phyloP scores from a whole-genome alignment of 78 protist genomes.

The Dictyostelium purpureum region DNA sequence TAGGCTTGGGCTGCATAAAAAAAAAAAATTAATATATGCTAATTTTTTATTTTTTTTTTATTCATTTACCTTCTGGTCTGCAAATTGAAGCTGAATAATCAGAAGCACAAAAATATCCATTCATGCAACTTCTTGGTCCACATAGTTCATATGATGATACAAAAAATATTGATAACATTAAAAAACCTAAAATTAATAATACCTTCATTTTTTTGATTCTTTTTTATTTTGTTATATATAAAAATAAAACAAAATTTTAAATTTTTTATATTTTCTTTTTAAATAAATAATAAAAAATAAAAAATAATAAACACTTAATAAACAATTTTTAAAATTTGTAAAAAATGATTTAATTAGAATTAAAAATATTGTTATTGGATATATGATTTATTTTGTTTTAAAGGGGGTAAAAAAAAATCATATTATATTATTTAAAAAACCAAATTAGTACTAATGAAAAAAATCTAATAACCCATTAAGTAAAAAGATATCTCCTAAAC shows the following conservation, averaged over 20 bases:
- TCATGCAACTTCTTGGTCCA: constrained; percentile 71
- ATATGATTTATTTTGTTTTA: too few relatives aligned
- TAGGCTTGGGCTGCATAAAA: constrained; percentile 15
- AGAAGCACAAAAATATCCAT: constrained; percentile 31
- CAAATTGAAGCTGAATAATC: constrained; percentile 40
- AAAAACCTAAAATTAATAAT: background rate
- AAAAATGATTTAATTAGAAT: too few relatives aligned
- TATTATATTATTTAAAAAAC: too few relatives aligned
- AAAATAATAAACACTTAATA: background rate
- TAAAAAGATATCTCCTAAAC: too few relatives aligned
- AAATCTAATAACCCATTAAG: too few relatives aligned
- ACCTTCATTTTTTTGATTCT: background rate
- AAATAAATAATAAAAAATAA: background rate
- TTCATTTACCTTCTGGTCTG: constrained; percentile 34
- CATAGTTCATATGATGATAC: constrained; percentile 20
- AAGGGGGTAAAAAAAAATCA: too few relatives aligned
- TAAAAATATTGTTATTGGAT: too few relatives aligned
- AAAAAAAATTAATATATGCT: background rate
- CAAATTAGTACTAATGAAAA: too few relatives aligned
- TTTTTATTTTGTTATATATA: background rate
- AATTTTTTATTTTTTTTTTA: background rate
- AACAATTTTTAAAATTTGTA: too few relatives aligned
- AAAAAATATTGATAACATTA: background rate
- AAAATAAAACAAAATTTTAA: background rate
- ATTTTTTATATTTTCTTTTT: background rate